These are phyloP conservation scores for Isoetes taiwanensis DNA, from an alignment of 75 land plant genomes.

Conservation along the genomic window DNA sequence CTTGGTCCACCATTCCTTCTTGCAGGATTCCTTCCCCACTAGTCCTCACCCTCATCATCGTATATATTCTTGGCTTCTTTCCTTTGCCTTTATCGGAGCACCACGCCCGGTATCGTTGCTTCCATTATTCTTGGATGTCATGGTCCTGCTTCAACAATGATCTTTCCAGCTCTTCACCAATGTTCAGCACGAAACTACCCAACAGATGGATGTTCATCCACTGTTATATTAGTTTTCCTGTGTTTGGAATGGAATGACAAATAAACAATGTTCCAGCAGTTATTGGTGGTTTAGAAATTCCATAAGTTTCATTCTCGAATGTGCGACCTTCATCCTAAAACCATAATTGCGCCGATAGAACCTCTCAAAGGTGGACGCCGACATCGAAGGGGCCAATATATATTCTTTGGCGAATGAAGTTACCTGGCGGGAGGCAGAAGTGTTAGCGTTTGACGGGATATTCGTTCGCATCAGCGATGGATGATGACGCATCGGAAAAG, in stretches of 20 bases:
- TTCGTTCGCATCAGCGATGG: constrained; percentile 89
- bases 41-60: constrained; percentile 71
- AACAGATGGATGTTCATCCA: constrained; percentile 80
- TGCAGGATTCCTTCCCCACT: constrained; percentile 39
- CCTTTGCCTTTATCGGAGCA: constrained; percentile 26
- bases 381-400: constrained; percentile 31
- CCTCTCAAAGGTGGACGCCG: constrained; percentile 85
- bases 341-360: constrained; percentile 96
- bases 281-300: constrained; percentile 70
- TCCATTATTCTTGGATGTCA: constrained; percentile 61
- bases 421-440: constrained; percentile 84
- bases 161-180: constrained; percentile 86
- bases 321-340: constrained; percentile 90
- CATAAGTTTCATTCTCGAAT: constrained; percentile 64
- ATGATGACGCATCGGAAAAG: constrained; percentile 63
- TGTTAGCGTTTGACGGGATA: constrained; percentile 65
- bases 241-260: constrained; percentile 78
- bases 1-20: constrained; percentile 63
- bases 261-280: constrained; percentile 75
- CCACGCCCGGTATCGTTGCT: constrained; percentile 83
- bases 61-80: neutral
- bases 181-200: constrained; percentile 70
- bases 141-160: constrained; percentile 52
- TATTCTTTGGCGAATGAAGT: constrained; percentile 66
- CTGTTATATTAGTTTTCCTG: constrained; percentile 47